Evolutionary conservation across 2,329 filamentous ascomycete species (phyloP), one percentile per base, ranked within the genome.

Genomic region (Myriosclerotinia duriaeana): DNA sequence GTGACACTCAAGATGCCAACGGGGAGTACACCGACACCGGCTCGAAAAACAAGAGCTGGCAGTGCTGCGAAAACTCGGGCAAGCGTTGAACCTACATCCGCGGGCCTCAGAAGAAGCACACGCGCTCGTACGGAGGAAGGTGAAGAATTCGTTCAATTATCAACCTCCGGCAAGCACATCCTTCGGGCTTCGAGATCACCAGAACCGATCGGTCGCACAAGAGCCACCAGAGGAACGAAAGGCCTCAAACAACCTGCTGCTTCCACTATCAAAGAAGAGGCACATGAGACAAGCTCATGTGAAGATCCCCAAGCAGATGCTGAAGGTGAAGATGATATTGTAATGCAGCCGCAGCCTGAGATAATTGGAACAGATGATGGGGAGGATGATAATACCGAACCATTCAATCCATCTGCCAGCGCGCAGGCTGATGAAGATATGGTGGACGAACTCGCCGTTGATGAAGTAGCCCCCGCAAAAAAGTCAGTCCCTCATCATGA

Each of bases 151-250:
- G 75, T 87, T 5, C 85, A 88, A 72, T 78, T 89, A 17, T 84
- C 86, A 7, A 84, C 80, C 71, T 88, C 86, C 9, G 87, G 86
- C n/a, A 82, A 80, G 66, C 86, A 89, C 69, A 82, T 79, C 2
- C 77, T 81, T 40, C 79, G 83, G 50, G 78, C 78, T 22, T 84
- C 84, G 38, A 79, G 79, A 65, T 87, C 84, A 70, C 86, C 86
- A 0, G 86, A 89, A 69, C 74, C 81, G 3, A 74, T 79, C 22
- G 73, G 77, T 17, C 80, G 72, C 59, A 14, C 34, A n/a, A 71
- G 74, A 68, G 54, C 69, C 3, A 72, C 66, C 36, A 69, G 74
- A 68, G 76, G 72, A n/a, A 40, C 68, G n/a, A 77, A 77, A 62
- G 72, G 73, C 5, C 46, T 74, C 0, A 76, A 75, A 64, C 68